Evolutionary conservation across 2,329 filamentous ascomycete genomes (phyloP), one percentile per base, ranked within the genome.

Genomic region (Xylariaceae sp.): DNA sequence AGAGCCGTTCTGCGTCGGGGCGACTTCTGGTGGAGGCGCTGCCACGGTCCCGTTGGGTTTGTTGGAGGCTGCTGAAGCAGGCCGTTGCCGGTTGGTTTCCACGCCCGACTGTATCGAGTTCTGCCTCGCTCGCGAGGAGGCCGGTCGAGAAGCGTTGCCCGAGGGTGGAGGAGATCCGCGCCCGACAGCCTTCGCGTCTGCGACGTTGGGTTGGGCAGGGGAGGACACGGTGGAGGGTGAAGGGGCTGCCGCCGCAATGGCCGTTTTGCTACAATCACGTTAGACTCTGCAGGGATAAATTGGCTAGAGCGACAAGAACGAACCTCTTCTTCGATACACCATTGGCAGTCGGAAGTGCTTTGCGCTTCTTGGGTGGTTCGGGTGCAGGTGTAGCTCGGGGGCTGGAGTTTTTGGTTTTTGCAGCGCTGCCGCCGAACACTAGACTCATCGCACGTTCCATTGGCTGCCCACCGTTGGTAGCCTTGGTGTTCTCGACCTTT

Each of bases 241-340:
- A 49, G 78, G 72, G 38, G 68, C 71, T 17, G 65, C 63, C 42
- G 67, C 46, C 58, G 59, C 41, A 23, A 39, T 39, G 5, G 42
- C 38, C 23, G 46, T 55, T 51, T 53, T 51, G 29, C 52, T 57
- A 21, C 5, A 7, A 29, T 27, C 17, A 26, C 44, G 44, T 13
- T 35, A 37, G 17, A 15, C 33, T 33, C 43, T 46, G 32, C 22
- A 29, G 11, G 9, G 37, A 14, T 5, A 24, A 27, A 11, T 13
- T n/a, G 8, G 14, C 8, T 19, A 3, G 9, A 10, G 23, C 16
- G 13, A 18, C 31, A 12, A 21, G 17, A 31, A 63, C 70, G 51
- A 70, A 84, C 83, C 78, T 90, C 64, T 89, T 94, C 63, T 90
- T 89, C 19, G 76, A 58, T 45, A 77, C 76, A n/a, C 76, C 70